Base-by-base conservation (phyloP, 2,329 filamentous ascomycete species). In the Sporothrix protearum region DNA sequence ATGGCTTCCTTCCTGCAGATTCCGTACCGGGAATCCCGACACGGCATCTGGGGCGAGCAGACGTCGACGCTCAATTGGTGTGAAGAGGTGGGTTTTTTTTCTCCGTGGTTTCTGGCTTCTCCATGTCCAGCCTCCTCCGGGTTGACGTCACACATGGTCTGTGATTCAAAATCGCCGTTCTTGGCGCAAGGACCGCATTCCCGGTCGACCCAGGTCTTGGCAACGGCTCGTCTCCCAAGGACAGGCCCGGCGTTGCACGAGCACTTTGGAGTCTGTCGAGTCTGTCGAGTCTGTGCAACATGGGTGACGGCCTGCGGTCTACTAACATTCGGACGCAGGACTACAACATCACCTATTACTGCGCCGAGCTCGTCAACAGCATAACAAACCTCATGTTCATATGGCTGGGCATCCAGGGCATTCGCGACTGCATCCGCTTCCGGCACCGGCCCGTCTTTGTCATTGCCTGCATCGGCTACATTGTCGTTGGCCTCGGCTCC, bases 301-400 rank as follows among this genome's bases (percentile, higher is more conserved):
- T 42, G 6, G 39, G n/a, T n/a, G n/a, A 3, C 53, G 53, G 30
- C 53, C 9, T 16, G 53, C 22, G 10, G 25, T 30, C 53, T 3
- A 16, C 4, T 12, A 14, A 19, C 30, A 9, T 16, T 19, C 55
- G 33, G 8, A 28, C 14, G 33, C 68, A 80, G 79, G 79, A 79
- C 68, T 80, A 81, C 75, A 81, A 80, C 72, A 78, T 81, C 72
- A 80, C 78, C 2, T 76, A 74, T 16, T 81, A 81, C 75, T 79
- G 78, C 68, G 80, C 80, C 51, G 80, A 80, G 74, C 74, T 79
- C 25, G 76, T 81, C 73, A 82, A 92, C 81, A 92, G 92, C 3
- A 77, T 94, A 42, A 97, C 93, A 45, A 97, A 97, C 79, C 79
- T 92, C 2, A 82, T 96, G 30, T 97, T 97, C 80, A 84, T 97